Conservation (phyloP, 805 yeast species). For the Candida stauntonica region DNA sequence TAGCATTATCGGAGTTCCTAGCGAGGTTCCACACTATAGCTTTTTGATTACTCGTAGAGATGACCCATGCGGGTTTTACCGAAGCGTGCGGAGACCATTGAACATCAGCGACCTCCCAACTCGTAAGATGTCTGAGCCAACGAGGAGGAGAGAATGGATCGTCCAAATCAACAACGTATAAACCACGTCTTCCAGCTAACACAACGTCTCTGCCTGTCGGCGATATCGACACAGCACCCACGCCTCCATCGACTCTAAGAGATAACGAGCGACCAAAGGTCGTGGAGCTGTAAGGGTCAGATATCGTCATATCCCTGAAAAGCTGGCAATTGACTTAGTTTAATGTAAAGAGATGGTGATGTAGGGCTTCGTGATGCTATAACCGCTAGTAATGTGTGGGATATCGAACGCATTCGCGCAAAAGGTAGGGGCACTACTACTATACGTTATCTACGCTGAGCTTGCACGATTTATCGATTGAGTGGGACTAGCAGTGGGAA, state of each 20-base stretch:
- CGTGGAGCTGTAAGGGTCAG: conserved; percentile 42
- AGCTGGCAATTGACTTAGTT: too few relatives aligned
- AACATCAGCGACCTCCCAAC: conserved; percentile 98
- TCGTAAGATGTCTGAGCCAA: conserved; percentile 85
- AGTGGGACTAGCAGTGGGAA: too few relatives aligned
- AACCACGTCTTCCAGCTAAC: conserved; percentile 78
- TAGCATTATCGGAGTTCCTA: conserved; percentile 63
- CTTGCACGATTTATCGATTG: too few relatives aligned
- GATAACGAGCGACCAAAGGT: conserved; percentile 82
- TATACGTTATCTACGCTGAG: too few relatives aligned
- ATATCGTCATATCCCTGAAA: too few relatives aligned
- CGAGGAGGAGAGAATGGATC: conserved; percentile 95
- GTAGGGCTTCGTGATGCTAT: too few relatives aligned
- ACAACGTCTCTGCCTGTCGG: conserved; percentile 94
- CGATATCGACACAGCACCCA: conserved; percentile 84
- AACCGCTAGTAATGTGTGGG: too few relatives aligned
- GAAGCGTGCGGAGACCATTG: conserved; percentile 94
- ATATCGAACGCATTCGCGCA: background rate
- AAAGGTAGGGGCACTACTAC: background rate
- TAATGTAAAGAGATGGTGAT: too few relatives aligned
- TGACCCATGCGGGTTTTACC: conserved; percentile 78
- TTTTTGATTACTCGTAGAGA: conserved; percentile 91
- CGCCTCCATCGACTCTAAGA: conserved; percentile 83
- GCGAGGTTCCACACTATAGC: conserved; percentile 92
- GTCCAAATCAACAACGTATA: conserved; percentile 86